Percentiles rank a stretch among this genome's conserved stretches.
Evolutionary conservation across 306 rosid genomes (phyloP).

Genomic region (Cyclanthera cordifolia): DNA sequence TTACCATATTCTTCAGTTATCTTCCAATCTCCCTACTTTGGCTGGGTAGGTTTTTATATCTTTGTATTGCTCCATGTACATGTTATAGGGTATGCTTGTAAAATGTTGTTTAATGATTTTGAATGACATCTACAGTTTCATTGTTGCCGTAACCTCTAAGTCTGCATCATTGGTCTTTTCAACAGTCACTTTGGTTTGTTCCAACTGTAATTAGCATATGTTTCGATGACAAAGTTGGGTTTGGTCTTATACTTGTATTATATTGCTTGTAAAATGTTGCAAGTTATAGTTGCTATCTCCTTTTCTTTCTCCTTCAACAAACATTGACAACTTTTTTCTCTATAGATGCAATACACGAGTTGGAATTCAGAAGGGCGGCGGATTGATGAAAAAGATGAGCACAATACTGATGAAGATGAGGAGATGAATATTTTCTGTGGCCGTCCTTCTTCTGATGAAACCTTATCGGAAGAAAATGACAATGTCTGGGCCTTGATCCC

Average conservation of each 20-base stretch:
- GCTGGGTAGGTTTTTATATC: neutral
- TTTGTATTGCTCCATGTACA: constrained; percentile 1
- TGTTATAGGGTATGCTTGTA: neutral
- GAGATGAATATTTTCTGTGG: constrained; percentile 25
- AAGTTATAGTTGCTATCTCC: neutral
- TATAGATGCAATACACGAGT: constrained; percentile 38
- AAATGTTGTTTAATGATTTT: neutral
- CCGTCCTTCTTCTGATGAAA: constrained; percentile 23
- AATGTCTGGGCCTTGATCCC: constrained; percentile 65
- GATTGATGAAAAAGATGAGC: constrained; percentile 25
- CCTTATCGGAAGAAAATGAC: constrained; percentile 37
- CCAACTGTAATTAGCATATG: neutral
- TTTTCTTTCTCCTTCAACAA: neutral
- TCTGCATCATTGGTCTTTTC: neutral
- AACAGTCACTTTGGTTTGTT: neutral
- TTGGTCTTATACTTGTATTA: neutral
- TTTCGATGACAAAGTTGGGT: neutral
- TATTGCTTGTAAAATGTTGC: neutral
- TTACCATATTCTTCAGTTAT: neutral
- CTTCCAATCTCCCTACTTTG: neutral
- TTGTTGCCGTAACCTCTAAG: neutral
- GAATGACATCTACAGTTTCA: neutral
- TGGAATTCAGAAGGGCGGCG: constrained; percentile 46
- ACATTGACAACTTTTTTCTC: constrained; percentile 21
- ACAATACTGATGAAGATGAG: constrained; percentile 33